These are phyloP conservation scores for Elsinoe batatas DNA, from an alignment of 2,329 filamentous ascomycete genomes.

Conservation along the genomic window DNA sequence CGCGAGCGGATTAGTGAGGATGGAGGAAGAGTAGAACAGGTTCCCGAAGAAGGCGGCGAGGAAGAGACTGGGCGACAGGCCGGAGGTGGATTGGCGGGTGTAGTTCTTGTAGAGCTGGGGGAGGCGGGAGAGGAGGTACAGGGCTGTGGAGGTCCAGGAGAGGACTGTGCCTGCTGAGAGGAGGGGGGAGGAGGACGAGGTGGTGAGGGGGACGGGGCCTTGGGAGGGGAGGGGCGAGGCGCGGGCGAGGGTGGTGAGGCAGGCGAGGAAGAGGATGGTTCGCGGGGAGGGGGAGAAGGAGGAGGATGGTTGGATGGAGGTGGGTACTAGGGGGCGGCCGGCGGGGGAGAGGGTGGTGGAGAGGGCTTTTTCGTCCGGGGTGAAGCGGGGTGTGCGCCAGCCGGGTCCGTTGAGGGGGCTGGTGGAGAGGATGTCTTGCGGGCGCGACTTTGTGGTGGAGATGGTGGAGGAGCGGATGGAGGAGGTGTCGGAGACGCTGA, in stretches of 20 bases:
- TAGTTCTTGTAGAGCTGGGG: conserved; percentile 60
- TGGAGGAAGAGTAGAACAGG: conserved; percentile 54
- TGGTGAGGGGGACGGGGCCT: background rate
- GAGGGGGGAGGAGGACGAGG: conserved; percentile 21
- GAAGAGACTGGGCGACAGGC: conserved; percentile 54
- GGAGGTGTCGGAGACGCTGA: conserved; percentile 12
- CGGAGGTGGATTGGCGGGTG: conserved; percentile 51
- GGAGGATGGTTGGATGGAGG: conserved; percentile 25
- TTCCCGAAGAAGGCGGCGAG: conserved; percentile 59
- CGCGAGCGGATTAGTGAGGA: conserved; percentile 54
- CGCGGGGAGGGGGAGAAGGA: conserved; percentile 37
- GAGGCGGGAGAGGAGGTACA: conserved; percentile 50
- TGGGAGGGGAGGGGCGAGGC: conserved; percentile 25
- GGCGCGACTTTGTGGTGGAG: conserved; percentile 9
- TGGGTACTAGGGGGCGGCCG: conserved; percentile 10
- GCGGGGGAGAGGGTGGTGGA: background rate
- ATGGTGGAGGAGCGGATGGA: conserved; percentile 3
- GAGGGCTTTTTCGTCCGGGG: conserved; percentile 22
- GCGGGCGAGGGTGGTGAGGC: conserved; percentile 35
- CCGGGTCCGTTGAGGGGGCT: background rate
- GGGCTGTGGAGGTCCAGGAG: conserved; percentile 47
- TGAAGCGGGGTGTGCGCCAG: conserved; percentile 19
- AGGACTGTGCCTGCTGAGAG: conserved; percentile 42
- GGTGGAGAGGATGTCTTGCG: conserved; percentile 14
- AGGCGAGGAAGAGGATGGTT: conserved; percentile 37